These are phyloP conservation scores for Tetragonia tetragonoides DNA, from an alignment of 148 eudicot genomes.

Conservation along the genomic window DNA sequence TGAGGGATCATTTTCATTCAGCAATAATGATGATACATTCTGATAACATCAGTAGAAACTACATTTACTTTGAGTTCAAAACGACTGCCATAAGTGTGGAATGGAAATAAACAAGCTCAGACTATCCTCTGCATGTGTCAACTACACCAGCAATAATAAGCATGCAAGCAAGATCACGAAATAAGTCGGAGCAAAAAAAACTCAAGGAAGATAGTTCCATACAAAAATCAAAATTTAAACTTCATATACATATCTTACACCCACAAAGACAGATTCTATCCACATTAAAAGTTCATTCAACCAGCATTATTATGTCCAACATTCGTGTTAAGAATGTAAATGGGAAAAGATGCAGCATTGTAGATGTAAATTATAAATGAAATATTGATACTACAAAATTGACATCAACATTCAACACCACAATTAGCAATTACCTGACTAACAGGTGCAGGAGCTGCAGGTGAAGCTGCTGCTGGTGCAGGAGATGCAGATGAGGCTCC, in stretches of 20 bases:
- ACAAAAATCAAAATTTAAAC: neutral
- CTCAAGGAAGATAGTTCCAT: neutral
- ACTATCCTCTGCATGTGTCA: neutral
- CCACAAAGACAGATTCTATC: neutral
- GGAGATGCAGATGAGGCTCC: conserved; percentile 51
- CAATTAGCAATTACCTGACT: conserved; percentile 36
- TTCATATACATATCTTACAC: neutral
- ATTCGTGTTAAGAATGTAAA: neutral
- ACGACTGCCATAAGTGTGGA: neutral
- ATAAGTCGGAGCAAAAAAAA: neutral
- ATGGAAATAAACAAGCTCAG: neutral
- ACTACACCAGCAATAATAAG: neutral
- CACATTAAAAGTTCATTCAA: neutral
- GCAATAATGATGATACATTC: neutral
- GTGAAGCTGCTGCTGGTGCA: conserved; percentile 49
- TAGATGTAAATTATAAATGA: neutral
- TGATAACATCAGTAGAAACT: neutral
- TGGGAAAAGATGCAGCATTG: neutral
- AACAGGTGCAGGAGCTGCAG: conserved; percentile 45
- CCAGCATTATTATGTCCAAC: neutral
- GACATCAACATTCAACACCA: neutral
- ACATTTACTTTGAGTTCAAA: neutral
- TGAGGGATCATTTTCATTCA: neutral
- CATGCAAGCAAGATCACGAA: conserved; percentile 2
- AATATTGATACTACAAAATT: neutral